Percentiles rank a stretch among this genome's conserved stretches.
These are phyloP conservation scores for Sonneratia caseolaris DNA, from an alignment of 345 rosid species.

Conservation along the genomic window DNA sequence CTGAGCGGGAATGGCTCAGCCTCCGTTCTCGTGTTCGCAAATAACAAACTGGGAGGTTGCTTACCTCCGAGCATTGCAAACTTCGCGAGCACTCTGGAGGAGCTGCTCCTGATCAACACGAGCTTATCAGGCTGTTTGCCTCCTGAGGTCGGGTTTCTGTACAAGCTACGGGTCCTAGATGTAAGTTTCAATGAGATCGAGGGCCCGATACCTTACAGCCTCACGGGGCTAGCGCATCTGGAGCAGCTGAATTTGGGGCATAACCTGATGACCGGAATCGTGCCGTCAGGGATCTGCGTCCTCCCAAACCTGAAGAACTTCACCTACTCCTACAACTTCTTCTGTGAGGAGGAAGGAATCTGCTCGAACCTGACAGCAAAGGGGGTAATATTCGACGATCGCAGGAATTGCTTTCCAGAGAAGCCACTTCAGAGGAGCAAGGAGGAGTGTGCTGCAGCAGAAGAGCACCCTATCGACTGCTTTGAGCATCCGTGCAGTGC, in stretches of 20 bases:
- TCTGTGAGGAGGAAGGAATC: constrained; percentile 68
- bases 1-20: constrained; percentile 30
- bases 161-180: constrained; percentile 65
- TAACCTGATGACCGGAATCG: constrained; percentile 59
- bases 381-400: constrained; percentile 51
- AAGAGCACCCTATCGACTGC: constrained; percentile 71
- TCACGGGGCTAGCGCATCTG: constrained; percentile 62
- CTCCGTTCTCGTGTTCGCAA: constrained; percentile 70
- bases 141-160: constrained; percentile 71
- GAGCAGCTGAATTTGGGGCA: constrained; percentile 63
- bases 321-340: constrained; percentile 65
- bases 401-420: constrained; percentile 64
- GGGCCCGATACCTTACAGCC: constrained; percentile 81
- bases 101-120: constrained; percentile 59
- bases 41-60: constrained; percentile 70
- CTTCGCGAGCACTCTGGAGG: constrained; percentile 62
- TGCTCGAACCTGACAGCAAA: constrained; percentile 56
- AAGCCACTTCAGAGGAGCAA: constrained; percentile 61
- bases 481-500: constrained; percentile 28
- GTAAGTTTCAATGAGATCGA: constrained; percentile 60
- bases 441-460: constrained; percentile 42
- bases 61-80: constrained; percentile 60
- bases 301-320: constrained; percentile 59
- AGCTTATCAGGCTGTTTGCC: constrained; percentile 80
- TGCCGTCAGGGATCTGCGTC: constrained; percentile 57